phyloP scores from a whole-genome alignment of 805 yeast species.

The Candida hungchunana region DNA sequence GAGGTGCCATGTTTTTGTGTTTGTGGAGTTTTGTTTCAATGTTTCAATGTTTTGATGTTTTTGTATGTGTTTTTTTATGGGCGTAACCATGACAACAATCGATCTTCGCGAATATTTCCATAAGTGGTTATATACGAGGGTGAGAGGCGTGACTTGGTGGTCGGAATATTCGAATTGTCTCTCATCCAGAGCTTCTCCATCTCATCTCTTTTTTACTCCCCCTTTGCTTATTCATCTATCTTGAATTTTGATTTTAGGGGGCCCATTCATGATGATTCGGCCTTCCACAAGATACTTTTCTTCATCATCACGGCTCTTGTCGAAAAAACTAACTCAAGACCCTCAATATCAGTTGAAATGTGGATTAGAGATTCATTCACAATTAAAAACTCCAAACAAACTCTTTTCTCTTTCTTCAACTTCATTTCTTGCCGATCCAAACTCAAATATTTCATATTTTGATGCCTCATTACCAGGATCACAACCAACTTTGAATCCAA shows the following conservation, averaged over 20 bases:
- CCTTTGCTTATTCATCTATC: no score
- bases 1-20: constrained; percentile 14
- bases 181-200: no score
- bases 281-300: no score
- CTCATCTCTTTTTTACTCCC: no score
- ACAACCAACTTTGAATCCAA: constrained; percentile 75
- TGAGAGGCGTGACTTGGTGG: no score
- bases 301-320: no score
- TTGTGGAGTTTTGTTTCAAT: background rate
- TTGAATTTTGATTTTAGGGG: no score
- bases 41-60: no score
- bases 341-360: constrained; percentile 51
- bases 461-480: constrained; percentile 92
- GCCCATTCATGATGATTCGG: no score
- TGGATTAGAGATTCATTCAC: constrained; percentile 94
- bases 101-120: background rate
- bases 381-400: constrained; percentile 67
- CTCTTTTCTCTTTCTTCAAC: constrained; percentile 65
- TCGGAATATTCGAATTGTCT: no score
- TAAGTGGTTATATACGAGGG: no score
- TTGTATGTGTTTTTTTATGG: background rate
- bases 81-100: constrained; percentile 1
- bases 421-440: constrained; percentile 52
- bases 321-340: background rate
- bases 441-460: constrained; percentile 66